Evolutionary conservation across 495 filamentous ascomycete species (phyloP).

Genomic region (Aspergillus sparsus): DNA sequence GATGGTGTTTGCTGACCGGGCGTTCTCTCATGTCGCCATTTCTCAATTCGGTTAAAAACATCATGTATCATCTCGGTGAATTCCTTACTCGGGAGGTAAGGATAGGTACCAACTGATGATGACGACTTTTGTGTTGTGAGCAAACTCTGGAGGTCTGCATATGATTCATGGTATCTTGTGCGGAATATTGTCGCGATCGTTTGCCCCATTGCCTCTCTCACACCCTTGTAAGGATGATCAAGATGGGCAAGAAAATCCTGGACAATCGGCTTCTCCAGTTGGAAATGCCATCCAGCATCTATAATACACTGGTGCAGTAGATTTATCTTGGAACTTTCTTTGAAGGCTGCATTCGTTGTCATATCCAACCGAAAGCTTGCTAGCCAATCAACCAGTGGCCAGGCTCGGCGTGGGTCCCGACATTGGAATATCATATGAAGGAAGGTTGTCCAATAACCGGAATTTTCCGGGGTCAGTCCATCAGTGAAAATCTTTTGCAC

Average conservation of each 20-base stretch:
- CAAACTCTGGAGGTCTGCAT: constrained; percentile 70
- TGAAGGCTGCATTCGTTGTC: constrained; percentile 95
- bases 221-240: constrained; percentile 96
- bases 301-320: constrained; percentile 84
- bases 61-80: constrained; percentile 70
- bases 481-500: constrained; percentile 82
- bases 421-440: constrained; percentile 80
- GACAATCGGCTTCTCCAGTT: constrained; percentile 84
- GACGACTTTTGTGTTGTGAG: constrained; percentile 74
- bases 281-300: constrained; percentile 95
- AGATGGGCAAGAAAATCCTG: constrained; percentile 88
- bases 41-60: constrained; percentile 78
- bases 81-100: constrained; percentile 75
- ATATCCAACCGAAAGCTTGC: constrained; percentile 88
- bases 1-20: constrained; percentile 92
- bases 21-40: constrained; percentile 80
- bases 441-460: constrained; percentile 90
- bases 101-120: constrained; percentile 81
- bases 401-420: constrained; percentile 83
- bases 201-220: constrained; percentile 90
- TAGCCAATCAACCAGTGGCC: constrained; percentile 84
- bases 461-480: constrained; percentile 91
- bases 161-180: constrained; percentile 91
- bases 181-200: constrained; percentile 84
- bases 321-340: constrained; percentile 95